phyloP scores from a whole-genome alignment of 176 grass and related monocot genomes.

The Oryza glaberrima region DNA sequence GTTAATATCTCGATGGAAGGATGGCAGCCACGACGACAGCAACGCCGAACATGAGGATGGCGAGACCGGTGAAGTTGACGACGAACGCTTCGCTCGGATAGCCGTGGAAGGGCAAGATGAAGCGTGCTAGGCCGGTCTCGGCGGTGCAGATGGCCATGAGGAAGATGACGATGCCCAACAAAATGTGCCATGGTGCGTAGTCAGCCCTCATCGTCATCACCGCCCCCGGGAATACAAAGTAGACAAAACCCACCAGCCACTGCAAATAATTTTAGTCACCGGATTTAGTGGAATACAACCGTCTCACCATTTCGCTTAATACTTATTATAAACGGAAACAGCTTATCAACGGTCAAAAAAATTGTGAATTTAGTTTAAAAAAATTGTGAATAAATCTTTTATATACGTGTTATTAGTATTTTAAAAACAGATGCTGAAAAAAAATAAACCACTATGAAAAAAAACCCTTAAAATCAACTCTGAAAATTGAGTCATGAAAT shows the following conservation, averaged over 20 bases:
- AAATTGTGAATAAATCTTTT: too few relatives aligned
- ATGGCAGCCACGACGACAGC: conserved; percentile 37
- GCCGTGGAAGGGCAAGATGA: not conserved
- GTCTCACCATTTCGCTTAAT: too few relatives aligned
- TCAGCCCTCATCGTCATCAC: conserved; percentile 60
- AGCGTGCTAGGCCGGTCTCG: conserved; percentile 41
- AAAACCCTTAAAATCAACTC: too few relatives aligned
- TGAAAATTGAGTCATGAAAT: too few relatives aligned
- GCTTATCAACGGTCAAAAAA: too few relatives aligned
- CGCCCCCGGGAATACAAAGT: conserved; percentile 47
- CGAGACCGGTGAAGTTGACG: conserved; percentile 44
- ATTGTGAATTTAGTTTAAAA: too few relatives aligned
- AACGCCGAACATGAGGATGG: conserved; percentile 46
- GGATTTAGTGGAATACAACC: too few relatives aligned
- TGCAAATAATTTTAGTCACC: not conserved
- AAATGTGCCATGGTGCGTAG: conserved; percentile 63
- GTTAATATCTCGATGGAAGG: conserved; percentile 52
- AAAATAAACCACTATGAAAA: too few relatives aligned
- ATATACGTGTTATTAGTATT: too few relatives aligned
- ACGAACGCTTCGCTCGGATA: conserved; percentile 35
- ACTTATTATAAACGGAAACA: too few relatives aligned
- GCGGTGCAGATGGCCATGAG: conserved; percentile 48
- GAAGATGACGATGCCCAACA: conserved; percentile 58
- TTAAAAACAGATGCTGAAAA: too few relatives aligned
- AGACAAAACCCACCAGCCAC: conserved; percentile 57